Percentiles rank a stretch among this genome's conserved stretches.
phyloP scores from a whole-genome alignment of 345 rosid genomes.

The Gossypium raimondii region DNA sequence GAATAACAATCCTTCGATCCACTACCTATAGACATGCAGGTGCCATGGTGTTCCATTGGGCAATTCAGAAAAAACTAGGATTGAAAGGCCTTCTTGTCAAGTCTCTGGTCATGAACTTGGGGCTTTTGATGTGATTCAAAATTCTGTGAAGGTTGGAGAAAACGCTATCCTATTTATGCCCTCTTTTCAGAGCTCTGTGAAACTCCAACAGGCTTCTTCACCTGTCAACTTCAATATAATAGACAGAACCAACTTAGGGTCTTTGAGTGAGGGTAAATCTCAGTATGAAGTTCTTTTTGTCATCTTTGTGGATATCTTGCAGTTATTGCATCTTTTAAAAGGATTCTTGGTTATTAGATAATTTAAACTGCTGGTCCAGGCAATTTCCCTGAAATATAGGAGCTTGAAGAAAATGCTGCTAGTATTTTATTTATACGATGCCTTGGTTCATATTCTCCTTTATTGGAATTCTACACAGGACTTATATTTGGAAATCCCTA shows the following conservation, averaged over 20 bases:
- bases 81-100: conserved; percentile 44
- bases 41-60: conserved; percentile 60
- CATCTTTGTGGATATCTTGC: not conserved
- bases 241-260: conserved; percentile 60
- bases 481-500: conserved; percentile 59
- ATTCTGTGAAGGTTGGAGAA: conserved; percentile 66
- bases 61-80: conserved; percentile 24
- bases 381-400: conserved; percentile 1
- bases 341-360: not conserved
- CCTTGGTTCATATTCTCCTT: conserved; percentile 5
- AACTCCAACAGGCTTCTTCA: conserved; percentile 44
- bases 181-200: conserved; percentile 39
- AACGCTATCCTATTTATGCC: conserved; percentile 53
- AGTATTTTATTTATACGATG: not conserved
- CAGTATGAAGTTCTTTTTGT: not conserved
- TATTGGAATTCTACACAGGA: conserved; percentile 37
- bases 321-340: not conserved
- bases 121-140: conserved; percentile 42
- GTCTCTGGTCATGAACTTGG: conserved; percentile 45
- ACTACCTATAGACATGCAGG: conserved; percentile 57
- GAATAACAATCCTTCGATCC: conserved; percentile 3
- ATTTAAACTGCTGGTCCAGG: conserved; percentile 13
- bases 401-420: not conserved
- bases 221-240: conserved; percentile 54
- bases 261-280: conserved; percentile 70